phyloP scores from a whole-genome alignment of 2,329 filamentous ascomycete genomes.

The Plectosphaerella cucumerina region DNA sequence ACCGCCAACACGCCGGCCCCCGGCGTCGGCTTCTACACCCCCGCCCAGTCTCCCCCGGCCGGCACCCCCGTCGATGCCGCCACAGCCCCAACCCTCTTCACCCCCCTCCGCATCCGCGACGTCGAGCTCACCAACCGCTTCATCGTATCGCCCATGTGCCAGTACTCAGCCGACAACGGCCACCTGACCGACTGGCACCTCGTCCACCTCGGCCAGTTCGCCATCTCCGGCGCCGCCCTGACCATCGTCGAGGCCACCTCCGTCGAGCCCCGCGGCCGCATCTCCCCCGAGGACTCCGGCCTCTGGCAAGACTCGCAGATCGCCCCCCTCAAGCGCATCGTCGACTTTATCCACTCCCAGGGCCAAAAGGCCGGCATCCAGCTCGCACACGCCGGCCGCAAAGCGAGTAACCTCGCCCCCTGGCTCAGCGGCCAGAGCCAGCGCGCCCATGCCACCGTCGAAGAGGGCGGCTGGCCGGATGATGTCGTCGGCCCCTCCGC shows the following conservation, averaged over 20 bases:
- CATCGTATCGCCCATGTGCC: conserved; percentile 59
- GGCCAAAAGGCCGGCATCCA: conserved; percentile 74
- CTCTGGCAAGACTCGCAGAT: conserved; percentile 85
- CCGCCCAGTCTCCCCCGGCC: conserved; percentile 46
- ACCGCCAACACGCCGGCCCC: conserved; percentile 33
- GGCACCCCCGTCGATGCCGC: conserved; percentile 38
- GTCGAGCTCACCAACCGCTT: conserved; percentile 53
- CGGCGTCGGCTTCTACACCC: conserved; percentile 49
- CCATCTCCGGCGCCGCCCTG: conserved; percentile 69
- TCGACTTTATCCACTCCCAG: conserved; percentile 78
- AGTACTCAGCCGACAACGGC: conserved; percentile 54
- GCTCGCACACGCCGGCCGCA: conserved; percentile 74
- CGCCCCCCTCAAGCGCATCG: conserved; percentile 62
- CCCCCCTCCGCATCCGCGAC: conserved; percentile 49
- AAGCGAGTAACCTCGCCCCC: conserved; percentile 56
- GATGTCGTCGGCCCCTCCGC: conserved; percentile 48
- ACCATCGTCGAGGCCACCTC: conserved; percentile 75
- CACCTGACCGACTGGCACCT: conserved; percentile 79
- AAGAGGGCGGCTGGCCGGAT: conserved; percentile 52
- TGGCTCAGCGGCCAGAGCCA: conserved; percentile 56
- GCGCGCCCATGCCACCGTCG: conserved; percentile 47
- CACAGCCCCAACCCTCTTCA: conserved; percentile 49
- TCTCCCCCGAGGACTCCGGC: conserved; percentile 74
- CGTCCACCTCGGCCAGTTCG: conserved; percentile 75
- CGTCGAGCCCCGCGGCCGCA: conserved; percentile 72